Percentiles rank a stretch among this genome's conserved stretches.
phyloP scores from a whole-genome alignment of 2,329 filamentous ascomycete species.

The Pyricularia sp. region DNA sequence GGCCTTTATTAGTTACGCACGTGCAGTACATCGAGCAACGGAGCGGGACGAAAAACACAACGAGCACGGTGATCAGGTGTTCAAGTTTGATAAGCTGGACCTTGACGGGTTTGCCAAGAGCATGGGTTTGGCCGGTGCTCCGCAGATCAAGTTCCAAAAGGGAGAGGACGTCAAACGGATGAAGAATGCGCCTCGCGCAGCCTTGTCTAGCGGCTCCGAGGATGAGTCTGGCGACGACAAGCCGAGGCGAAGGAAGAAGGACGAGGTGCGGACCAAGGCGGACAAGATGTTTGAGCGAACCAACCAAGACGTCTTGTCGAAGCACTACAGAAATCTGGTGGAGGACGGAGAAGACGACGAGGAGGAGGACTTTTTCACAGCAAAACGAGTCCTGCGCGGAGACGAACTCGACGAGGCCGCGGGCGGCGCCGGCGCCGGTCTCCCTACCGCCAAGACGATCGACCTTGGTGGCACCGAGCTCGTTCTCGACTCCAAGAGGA shows the following conservation, averaged over 20 bases:
- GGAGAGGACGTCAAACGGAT: slow-evolving; percentile 77
- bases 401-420: slow-evolving; percentile 50
- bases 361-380: slow-evolving; percentile 75
- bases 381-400: slow-evolving; percentile 78
- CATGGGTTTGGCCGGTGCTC: slow-evolving; percentile 81
- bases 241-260: slow-evolving; percentile 53
- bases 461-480: slow-evolving; percentile 58
- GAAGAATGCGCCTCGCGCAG: slow-evolving; percentile 74
- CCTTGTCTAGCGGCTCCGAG: slow-evolving; percentile 55
- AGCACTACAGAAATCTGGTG: slow-evolving; percentile 85
- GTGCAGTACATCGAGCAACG: slow-evolving; percentile 45
- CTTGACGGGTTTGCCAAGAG: slow-evolving; percentile 80
- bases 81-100: slow-evolving; percentile 73
- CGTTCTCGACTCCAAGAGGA: slow-evolving; percentile 85
- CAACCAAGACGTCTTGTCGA: slow-evolving; percentile 92
- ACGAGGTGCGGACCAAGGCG: slow-evolving; percentile 81
- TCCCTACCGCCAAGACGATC: slow-evolving; percentile 48
- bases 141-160: slow-evolving; percentile 87
- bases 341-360: slow-evolving; percentile 40
- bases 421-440: slow-evolving; percentile 27
- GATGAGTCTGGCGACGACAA: slow-evolving; percentile 31
- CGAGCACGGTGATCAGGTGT: slow-evolving; percentile 86
- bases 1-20: slow-evolving; percentile 83
- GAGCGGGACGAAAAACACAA: slow-evolving; percentile 37
- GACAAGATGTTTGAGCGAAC: slow-evolving; percentile 96